Conservation (phyloP, 2,329 filamentous ascomycete species). For the Zasmidium angulare region DNA sequence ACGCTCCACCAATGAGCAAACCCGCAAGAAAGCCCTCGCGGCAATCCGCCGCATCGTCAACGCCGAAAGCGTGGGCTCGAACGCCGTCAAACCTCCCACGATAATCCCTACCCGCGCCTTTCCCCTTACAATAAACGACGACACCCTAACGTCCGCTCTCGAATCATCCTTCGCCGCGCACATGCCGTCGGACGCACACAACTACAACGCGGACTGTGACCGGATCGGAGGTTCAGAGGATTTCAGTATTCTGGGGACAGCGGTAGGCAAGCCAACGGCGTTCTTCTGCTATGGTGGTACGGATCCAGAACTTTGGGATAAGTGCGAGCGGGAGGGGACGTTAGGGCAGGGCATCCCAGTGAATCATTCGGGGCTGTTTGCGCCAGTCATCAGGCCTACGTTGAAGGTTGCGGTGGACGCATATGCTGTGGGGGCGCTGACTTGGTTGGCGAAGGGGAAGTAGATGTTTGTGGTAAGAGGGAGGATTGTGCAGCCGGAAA, state of each 20-base stretch:
- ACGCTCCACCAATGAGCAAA: constrained; percentile 47
- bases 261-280: constrained; percentile 49
- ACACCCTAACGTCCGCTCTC: constrained; percentile 42
- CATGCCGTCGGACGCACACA: constrained; percentile 39
- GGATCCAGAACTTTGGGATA: constrained; percentile 52
- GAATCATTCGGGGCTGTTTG: constrained; percentile 62
- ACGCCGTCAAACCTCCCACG: constrained; percentile 44
- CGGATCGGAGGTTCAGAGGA: constrained; percentile 56
- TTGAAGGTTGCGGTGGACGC: constrained; percentile 50
- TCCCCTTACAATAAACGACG: constrained; percentile 56
- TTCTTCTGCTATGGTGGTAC: constrained; percentile 61
- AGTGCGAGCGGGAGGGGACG: constrained; percentile 45
- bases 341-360: constrained; percentile 53
- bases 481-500: too few species aligned
- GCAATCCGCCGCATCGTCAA: constrained; percentile 55
- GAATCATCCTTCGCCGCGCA: constrained; percentile 47
- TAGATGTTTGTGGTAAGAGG: constrained; percentile 1
- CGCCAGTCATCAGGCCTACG: constrained; percentile 60
- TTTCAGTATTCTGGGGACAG: constrained; percentile 56
- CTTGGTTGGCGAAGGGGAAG: constrained; percentile 32
- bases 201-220: constrained; percentile 42
- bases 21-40: constrained; percentile 48
- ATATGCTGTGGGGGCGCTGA: constrained; percentile 37
- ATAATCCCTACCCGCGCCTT: constrained; percentile 45
- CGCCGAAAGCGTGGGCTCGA: constrained; percentile 54